A percentile compares a stretch with the other conserved stretches of the same genome.
These are phyloP conservation scores for Candida silvatica DNA, from an alignment of 805 yeast genomes.

Conservation along the genomic window DNA sequence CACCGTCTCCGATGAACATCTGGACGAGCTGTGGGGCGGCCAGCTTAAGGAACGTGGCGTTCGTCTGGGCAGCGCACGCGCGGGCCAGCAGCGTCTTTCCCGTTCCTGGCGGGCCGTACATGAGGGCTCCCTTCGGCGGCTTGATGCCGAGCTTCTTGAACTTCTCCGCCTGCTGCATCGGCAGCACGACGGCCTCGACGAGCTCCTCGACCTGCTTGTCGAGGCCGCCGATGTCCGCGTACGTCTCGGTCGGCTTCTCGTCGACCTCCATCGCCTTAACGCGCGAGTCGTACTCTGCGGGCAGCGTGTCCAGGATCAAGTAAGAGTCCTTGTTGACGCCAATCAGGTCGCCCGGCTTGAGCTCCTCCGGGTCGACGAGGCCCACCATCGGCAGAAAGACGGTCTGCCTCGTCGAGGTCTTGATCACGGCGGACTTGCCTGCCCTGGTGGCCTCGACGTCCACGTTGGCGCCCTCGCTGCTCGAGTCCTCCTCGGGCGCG, in stretches of 20 bases:
- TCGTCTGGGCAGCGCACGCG: constrained; percentile 98
- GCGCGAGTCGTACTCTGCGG: constrained; percentile 94
- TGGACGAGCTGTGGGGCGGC: constrained; percentile 99
- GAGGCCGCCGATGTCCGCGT: constrained; percentile 95
- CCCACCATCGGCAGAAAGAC: constrained; percentile 95
- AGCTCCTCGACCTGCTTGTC: constrained; percentile 98
- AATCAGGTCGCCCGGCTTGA: constrained; percentile 95
- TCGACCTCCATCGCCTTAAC: constrained; percentile 99
- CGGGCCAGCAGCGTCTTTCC: constrained; percentile 96
- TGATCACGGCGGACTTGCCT: constrained; percentile 97
- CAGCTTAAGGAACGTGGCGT: constrained; percentile 90
- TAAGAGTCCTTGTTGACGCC: constrained; percentile 98
- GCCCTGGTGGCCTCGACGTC: constrained; percentile 85
- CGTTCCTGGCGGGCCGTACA: constrained; percentile 99
- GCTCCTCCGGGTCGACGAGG: constrained; percentile 79
- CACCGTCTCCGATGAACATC: constrained; percentile 99
- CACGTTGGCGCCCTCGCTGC: constrained; percentile 89
- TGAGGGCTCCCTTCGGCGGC: constrained; percentile 96
- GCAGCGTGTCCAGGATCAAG: constrained; percentile 84
- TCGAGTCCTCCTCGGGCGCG: constrained; percentile 73
- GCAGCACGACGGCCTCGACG: constrained; percentile 96
- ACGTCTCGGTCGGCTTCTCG: constrained; percentile 96
- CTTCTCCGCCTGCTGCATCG: constrained; percentile 97
- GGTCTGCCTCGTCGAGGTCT: constrained; percentile 96
- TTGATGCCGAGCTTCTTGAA: constrained; percentile 90